Evolutionary conservation across 495 filamentous ascomycete species (phyloP).

Genomic region (Terfezia boudieri): DNA sequence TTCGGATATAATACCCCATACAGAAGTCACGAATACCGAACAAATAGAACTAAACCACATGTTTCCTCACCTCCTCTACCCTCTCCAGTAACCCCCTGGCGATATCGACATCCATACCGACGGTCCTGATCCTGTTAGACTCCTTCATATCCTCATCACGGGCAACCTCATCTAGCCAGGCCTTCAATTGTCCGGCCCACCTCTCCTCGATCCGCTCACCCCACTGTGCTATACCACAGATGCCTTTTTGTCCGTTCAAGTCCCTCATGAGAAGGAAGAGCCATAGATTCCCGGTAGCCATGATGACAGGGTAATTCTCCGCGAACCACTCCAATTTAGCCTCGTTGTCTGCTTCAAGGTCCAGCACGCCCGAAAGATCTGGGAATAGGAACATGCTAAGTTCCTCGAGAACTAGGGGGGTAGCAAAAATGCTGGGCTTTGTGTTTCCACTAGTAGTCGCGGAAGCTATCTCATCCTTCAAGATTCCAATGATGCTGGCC

Average conservation of each 20-base stretch:
- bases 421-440: background rate
- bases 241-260: background rate
- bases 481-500: constrained; percentile 62
- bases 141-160: background rate
- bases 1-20: too few species aligned
- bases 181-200: background rate
- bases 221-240: background rate
- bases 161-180: background rate
- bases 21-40: too few species aligned
- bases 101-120: background rate
- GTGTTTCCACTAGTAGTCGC: constrained; percentile 8
- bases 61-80: background rate
- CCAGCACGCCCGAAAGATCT: background rate
- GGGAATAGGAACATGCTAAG: background rate
- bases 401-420: background rate
- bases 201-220: background rate
- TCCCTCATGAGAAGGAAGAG: background rate
- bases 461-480: constrained; percentile 59
- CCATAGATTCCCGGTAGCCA: background rate
- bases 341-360: background rate
- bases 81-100: background rate
- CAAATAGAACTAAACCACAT: background rate
- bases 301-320: background rate
- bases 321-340: background rate
- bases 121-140: background rate